Conservation (phyloP, 352 stramenopile species). For the Pythium sukuiense region DNA sequence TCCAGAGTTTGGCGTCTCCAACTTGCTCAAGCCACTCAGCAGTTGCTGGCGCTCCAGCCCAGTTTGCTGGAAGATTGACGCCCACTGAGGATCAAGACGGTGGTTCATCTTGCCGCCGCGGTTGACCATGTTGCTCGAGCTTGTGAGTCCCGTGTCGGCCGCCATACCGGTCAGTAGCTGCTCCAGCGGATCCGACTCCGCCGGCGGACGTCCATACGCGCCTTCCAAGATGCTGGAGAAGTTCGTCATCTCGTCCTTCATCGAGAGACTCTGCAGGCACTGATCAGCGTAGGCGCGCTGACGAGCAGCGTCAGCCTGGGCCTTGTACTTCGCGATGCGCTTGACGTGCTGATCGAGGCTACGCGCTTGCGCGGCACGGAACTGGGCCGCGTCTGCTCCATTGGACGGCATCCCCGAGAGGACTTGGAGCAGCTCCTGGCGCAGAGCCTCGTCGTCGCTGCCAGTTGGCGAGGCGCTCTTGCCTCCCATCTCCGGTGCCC, state of each 20-base stretch:
- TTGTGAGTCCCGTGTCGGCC: conserved; percentile 15
- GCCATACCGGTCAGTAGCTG: conserved; percentile 26
- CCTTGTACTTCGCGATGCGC: conserved; percentile 15
- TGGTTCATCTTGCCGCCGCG: conserved; percentile 9
- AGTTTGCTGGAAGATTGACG: conserved; percentile 25
- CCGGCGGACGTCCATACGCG: not conserved
- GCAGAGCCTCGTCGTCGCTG: conserved; percentile 19
- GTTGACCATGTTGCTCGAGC: not conserved
- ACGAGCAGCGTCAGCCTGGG: conserved; percentile 10
- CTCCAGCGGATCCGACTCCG: conserved; percentile 22
- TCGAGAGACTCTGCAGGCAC: conserved; percentile 15
- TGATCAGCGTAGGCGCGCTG: conserved; percentile 15
- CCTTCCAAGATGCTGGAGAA: conserved; percentile 19
- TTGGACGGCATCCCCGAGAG: conserved; percentile 21
- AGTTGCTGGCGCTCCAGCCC: conserved; percentile 23
- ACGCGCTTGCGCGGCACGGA: not conserved
- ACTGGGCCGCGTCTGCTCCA: not conserved
- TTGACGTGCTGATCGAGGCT: conserved; percentile 19
- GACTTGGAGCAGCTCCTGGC: conserved; percentile 27
- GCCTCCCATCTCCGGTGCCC: not conserved
- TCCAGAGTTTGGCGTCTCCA: conserved; percentile 3
- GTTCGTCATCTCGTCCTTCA: conserved; percentile 21
- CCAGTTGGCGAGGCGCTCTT: not conserved
- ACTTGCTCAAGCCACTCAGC: conserved; percentile 20
- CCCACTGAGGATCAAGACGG: conserved; percentile 27